Conservation (phyloP, 495 filamentous ascomycete genomes). For the Barbatosphaeria neglecta region DNA sequence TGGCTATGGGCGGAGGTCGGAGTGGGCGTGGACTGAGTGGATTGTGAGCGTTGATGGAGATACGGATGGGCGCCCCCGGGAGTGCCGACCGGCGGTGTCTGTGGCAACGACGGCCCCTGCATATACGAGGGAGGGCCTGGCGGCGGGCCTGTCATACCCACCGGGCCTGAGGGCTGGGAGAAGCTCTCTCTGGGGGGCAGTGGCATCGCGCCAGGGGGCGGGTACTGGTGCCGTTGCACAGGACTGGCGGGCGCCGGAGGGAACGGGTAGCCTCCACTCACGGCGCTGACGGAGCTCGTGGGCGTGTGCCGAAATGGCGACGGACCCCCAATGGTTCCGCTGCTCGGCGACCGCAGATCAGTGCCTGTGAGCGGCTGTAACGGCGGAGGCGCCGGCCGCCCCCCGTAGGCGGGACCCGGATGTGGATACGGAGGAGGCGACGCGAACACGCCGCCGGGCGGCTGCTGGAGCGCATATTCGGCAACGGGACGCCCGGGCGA, state of each 20-base stretch:
- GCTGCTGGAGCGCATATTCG: conserved; percentile 25
- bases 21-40: conserved; percentile 42
- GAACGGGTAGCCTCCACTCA: conserved; percentile 42
- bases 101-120: conserved; percentile 34
- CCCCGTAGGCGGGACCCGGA: conserved; percentile 21
- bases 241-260: conserved; percentile 39
- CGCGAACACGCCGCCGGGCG: conserved; percentile 19
- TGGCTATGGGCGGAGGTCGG: conserved; percentile 47
- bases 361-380: conserved; percentile 34
- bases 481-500: conserved; percentile 28
- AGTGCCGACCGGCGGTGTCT: conserved; percentile 37
- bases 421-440: conserved; percentile 31
- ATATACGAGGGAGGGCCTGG: conserved; percentile 23
- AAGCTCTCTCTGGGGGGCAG: conserved; percentile 34
- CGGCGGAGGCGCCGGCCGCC: conserved; percentile 36
- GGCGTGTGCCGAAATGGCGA: conserved; percentile 44
- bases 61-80: conserved; percentile 31
- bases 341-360: conserved; percentile 41
- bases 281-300: conserved; percentile 26
- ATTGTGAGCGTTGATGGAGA: conserved; percentile 32
- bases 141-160: conserved; percentile 29
- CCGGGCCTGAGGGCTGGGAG: conserved; percentile 23
- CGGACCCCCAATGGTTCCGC: conserved; percentile 30
- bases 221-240: conserved; percentile 36
- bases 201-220: conserved; percentile 19